Percentiles rank a stretch among this genome's conserved stretches.
Evolutionary conservation across 495 filamentous ascomycete genomes (phyloP).

Genomic region (Penicillium silybi): DNA sequence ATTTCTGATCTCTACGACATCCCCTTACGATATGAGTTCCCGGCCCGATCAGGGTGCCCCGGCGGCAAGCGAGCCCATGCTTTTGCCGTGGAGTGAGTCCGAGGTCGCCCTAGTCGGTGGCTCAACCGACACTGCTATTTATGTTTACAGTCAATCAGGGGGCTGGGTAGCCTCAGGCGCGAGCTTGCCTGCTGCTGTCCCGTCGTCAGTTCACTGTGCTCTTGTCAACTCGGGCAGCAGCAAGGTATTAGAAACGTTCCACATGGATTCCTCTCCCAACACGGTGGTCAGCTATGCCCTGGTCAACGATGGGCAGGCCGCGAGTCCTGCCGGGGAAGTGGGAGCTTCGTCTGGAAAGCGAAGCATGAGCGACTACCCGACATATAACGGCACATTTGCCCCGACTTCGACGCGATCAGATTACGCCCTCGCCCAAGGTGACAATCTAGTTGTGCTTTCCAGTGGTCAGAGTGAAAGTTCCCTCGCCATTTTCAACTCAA

Average conservation of each 20-base stretch:
- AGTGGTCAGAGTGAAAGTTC: conserved; percentile 61
- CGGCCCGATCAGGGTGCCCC: conserved; percentile 49
- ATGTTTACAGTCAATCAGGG: conserved; percentile 48
- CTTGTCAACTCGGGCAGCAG: conserved; percentile 74
- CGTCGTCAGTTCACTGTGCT: conserved; percentile 56
- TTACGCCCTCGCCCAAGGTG: conserved; percentile 58
- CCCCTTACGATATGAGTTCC: conserved; percentile 56
- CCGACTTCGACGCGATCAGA: conserved; percentile 59
- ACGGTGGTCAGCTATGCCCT: conserved; percentile 63
- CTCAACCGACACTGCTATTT: conserved; percentile 62
- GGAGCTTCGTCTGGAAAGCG: conserved; percentile 33
- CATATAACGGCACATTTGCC: conserved; percentile 72
- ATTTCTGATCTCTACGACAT: conserved; percentile 61
- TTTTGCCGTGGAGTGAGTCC: conserved; percentile 71
- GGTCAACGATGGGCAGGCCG: conserved; percentile 38
- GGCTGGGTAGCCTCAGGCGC: conserved; percentile 65
- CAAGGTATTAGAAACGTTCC: conserved; percentile 78
- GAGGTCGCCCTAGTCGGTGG: conserved; percentile 78
- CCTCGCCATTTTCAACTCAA: conserved; percentile 77
- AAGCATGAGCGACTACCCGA: conserved; percentile 61
- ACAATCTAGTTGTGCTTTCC: conserved; percentile 65
- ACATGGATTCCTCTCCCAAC: conserved; percentile 76
- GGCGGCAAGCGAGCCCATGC: conserved; percentile 61
- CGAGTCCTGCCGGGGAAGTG: conserved; percentile 31
- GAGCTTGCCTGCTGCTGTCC: conserved; percentile 54